These are phyloP conservation scores for Penicillium coprophilum DNA, from an alignment of 495 filamentous ascomycete genomes.

Conservation along the genomic window DNA sequence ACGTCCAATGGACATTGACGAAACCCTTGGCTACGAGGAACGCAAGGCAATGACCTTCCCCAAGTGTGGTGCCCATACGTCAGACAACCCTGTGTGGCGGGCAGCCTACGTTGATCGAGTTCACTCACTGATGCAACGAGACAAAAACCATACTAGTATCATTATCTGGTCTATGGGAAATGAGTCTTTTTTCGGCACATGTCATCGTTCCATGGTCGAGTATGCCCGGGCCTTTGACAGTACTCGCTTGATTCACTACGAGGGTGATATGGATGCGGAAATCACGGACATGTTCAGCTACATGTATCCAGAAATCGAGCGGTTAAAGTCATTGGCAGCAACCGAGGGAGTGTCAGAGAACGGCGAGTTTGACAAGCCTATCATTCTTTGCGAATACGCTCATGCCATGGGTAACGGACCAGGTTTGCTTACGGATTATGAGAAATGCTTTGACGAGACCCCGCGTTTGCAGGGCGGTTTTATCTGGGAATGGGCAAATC, in stretches of 20 bases:
- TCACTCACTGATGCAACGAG: constrained; percentile 59
- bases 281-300: constrained; percentile 64
- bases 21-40: constrained; percentile 52
- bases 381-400: constrained; percentile 67
- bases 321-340: constrained; percentile 30
- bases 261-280: constrained; percentile 57
- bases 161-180: constrained; percentile 73
- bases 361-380: constrained; percentile 51
- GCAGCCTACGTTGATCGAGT: constrained; percentile 66
- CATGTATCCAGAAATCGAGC: constrained; percentile 62
- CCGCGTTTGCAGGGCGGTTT: constrained; percentile 65
- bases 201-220: constrained; percentile 62
- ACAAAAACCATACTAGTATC: constrained; percentile 64
- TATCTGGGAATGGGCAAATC: constrained; percentile 75
- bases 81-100: constrained; percentile 63
- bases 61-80: constrained; percentile 56
- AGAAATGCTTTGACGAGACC: constrained; percentile 56
- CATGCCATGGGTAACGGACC: constrained; percentile 77
- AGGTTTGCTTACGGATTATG: constrained; percentile 64
- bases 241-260: constrained; percentile 63
- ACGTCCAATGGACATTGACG: constrained; percentile 43
- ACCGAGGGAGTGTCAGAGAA: constrained; percentile 42
- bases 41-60: constrained; percentile 52
- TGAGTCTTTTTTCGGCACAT: constrained; percentile 66
- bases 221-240: constrained; percentile 57